Base-by-base conservation (phyloP, 1,284 basidiomycete genomes). In the Cutaneotrichosporon sp. region DNA sequence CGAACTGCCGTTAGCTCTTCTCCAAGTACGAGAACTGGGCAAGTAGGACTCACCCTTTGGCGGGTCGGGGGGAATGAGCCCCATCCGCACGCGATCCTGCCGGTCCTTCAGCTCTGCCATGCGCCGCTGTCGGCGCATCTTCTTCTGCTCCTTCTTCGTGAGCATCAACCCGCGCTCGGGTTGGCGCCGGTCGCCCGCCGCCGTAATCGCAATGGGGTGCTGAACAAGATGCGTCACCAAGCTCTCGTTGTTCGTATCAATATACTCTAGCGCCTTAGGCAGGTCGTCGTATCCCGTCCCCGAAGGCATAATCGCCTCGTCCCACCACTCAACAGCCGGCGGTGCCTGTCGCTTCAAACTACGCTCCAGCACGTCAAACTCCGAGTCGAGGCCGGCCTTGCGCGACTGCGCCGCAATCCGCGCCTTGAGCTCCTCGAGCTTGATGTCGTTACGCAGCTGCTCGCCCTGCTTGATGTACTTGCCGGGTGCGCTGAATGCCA, bases 261-360 rank as follows among this genome's bases (percentile, higher is more conserved):
- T 81, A 34, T 80, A 77, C 21, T 69, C 64, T 21, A 76, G 68
- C 10, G 75, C 70, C 58, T 70, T 51, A 65, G 79, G 81, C 58
- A 95, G 77, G 67, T 92, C 91, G 61, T 88, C 86, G 77, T 98
- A 98, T 22, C 36, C 22, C 1, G 83, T 85, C 3, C 72, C 76
- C 71, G 84, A 86, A 0, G 91, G 89, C 11, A 99, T 81, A n/a
- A 97, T 83, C 0, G 90, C 86, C 36, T 86, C 87, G 80, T 99
- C 97, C 96, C 97, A 99, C 96, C 96, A 99, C 79, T 99, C 96
- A 9, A 90, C 86, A 6, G 88, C 88, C 0, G 96, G 97, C 5
- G 96, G 96, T 0, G 89, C 85, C 63, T 88, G 86, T 52, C 93
- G 85, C 88, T 90, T 88, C 69, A 95, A 86, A 67, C 87, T 88